Conservation (phyloP, 2,329 filamentous ascomycete species). For the Tolypocladium pustulatum region DNA sequence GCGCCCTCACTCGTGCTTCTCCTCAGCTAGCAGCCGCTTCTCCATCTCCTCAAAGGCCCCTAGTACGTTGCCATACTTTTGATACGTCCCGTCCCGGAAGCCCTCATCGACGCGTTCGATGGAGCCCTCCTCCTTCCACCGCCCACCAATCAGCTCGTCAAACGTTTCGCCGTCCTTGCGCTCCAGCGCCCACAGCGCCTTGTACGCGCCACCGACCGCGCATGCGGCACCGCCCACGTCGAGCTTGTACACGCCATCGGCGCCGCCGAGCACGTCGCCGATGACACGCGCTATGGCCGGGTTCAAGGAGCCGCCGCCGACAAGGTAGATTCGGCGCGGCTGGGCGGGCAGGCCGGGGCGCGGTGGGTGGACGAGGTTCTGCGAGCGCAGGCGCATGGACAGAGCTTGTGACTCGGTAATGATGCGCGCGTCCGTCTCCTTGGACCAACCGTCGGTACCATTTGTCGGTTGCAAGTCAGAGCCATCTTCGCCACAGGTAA, state of each 20-base stretch:
- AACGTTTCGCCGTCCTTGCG: constrained; percentile 61
- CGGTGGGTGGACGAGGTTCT: constrained; percentile 57
- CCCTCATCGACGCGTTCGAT: constrained; percentile 76
- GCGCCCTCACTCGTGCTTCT: constrained; percentile 6
- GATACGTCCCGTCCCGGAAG: constrained; percentile 64
- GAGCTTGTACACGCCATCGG: constrained; percentile 83
- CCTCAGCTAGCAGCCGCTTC: constrained; percentile 42
- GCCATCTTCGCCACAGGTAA: constrained; percentile 49
- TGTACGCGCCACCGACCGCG: constrained; percentile 87
- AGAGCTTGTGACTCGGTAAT: constrained; percentile 96
- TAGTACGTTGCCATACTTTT: constrained; percentile 67
- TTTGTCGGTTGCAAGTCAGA: constrained; percentile 30
- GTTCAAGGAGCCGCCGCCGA: constrained; percentile 86
- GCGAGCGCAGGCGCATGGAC: constrained; percentile 77
- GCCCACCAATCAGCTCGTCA: constrained; percentile 71
- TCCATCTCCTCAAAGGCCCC: constrained; percentile 72
- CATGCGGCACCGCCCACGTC: constrained; percentile 95
- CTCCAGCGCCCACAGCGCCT: constrained; percentile 88
- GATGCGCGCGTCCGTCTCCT: constrained; percentile 63
- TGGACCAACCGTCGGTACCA: constrained; percentile 24
- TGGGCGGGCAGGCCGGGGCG: constrained; percentile 58
- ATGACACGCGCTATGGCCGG: constrained; percentile 76
- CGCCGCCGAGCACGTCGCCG: constrained; percentile 79
- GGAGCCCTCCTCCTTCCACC: constrained; percentile 80
- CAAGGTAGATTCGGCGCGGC: constrained; percentile 83